Evolutionary conservation across 129 eudicot species (phyloP).

Genomic region (Tagetes erecta): DNA sequence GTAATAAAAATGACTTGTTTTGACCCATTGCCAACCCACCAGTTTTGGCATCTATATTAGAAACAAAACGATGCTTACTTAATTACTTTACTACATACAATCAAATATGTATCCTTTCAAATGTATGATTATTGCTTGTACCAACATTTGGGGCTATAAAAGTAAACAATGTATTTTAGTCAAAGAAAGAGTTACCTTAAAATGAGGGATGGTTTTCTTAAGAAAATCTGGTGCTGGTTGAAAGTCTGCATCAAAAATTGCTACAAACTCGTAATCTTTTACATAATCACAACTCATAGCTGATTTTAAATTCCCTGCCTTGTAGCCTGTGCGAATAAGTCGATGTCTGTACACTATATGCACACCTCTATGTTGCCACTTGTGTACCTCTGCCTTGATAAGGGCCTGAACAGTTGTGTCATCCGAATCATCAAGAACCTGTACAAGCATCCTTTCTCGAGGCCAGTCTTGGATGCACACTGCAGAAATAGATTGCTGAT

Average conservation of each 20-base stretch:
- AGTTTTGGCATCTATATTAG: not conserved
- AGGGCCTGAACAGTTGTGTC: conserved; percentile 67
- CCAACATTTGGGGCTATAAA: not conserved
- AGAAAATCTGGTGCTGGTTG: conserved; percentile 86
- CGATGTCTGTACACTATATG: conserved; percentile 75
- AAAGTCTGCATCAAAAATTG: conserved; percentile 92
- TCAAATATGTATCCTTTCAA: not conserved
- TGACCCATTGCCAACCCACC: not conserved
- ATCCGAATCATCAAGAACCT: conserved; percentile 80
- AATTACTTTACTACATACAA: not conserved
- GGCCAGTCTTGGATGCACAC: conserved; percentile 91
- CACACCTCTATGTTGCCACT: conserved; percentile 86
- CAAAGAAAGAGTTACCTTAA: conserved; percentile 50
- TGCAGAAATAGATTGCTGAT: conserved; percentile 79
- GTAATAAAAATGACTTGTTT: not conserved
- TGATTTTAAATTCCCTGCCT: conserved; percentile 89
- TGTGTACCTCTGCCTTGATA: conserved; percentile 75
- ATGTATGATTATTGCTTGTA: not conserved
- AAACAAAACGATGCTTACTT: not conserved
- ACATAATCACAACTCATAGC: conserved; percentile 92
- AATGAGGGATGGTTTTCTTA: conserved; percentile 77
- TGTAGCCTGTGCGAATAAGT: conserved; percentile 82
- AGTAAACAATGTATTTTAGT: not conserved
- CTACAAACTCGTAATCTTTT: conserved; percentile 85
- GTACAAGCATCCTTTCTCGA: conserved; percentile 82